Conservation (phyloP, 2,329 filamentous ascomycete genomes). For the Fusarium concolor region DNA sequence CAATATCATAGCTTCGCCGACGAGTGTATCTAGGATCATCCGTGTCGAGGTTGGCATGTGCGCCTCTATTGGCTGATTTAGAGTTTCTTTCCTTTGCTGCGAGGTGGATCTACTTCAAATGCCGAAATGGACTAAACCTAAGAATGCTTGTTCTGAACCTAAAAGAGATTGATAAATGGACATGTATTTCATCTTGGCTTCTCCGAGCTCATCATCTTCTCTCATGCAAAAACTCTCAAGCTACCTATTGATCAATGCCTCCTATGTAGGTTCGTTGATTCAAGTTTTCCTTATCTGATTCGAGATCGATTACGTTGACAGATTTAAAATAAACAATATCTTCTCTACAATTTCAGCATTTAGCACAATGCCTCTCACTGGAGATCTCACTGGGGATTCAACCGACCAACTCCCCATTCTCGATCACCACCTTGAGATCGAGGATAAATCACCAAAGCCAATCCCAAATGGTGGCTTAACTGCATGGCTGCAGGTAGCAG, state of each 20-base stretch:
- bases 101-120: not conserved
- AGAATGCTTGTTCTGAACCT: not conserved
- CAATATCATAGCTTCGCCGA: not conserved
- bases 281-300: too few relatives aligned
- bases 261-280: too few relatives aligned
- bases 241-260: not conserved
- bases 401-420: not conserved
- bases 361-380: too few relatives aligned
- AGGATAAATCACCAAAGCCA: not conserved
- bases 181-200: not conserved
- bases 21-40: not conserved
- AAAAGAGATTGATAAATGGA: not conserved
- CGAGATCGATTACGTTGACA: too few relatives aligned
- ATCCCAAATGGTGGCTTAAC: conserved; percentile 30
- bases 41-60: not conserved
- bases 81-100: too few relatives aligned
- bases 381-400: not conserved
- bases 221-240: not conserved
- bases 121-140: not conserved
- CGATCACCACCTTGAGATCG: not conserved
- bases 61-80: not conserved
- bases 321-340: too few relatives aligned
- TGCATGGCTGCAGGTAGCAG: conserved; percentile 42
- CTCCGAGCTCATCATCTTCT: too few relatives aligned
- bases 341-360: too few relatives aligned